Evolutionary conservation across 768 basidiomycete genomes (phyloP), one percentile per base, ranked within the genome.

Genomic region (Tubosaeta brunneosetosa): DNA sequence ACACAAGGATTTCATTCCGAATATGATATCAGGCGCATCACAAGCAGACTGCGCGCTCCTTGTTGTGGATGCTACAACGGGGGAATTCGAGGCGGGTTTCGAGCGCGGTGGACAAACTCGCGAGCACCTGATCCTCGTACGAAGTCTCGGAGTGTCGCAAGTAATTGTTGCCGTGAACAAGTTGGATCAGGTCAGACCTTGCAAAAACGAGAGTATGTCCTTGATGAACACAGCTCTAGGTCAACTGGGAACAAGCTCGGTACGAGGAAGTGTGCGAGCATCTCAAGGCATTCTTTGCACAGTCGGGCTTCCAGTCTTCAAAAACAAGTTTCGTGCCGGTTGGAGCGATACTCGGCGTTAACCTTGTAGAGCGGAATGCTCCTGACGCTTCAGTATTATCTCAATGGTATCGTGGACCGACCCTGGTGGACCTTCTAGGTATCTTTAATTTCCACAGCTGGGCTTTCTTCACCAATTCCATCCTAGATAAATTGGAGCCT

Each of bases 11-110:
- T 98, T 98, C 61, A 88, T 99, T 56, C 97, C 97, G 1, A 98
- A 98, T 66, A 98, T 98, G 95, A 99, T 99, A 48, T 97, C 94
- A 0, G 97, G 97, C 1, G 95, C 97, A 7, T 85, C 94, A 2
- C 97, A 97, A 69, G 97, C 95, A 0, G 97, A 98, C 60, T 91
- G 91, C 44, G 93, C 97, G 0, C 71, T 98, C 8, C 82, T 98
- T 19, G 94, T 98, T 4, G 85, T 99, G 26, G 97, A 97, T 66
- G 85, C 94, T 2, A 77, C 86, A 6, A 83, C 77, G 1, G 95
- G 95, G 17, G 94, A 94, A 64, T 99, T 99, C 59, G 97, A 99
- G 69, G 86, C 91, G 22, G 95, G 95, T 3, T 99, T 98, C 62
- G 88, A 91, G 33, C 79, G 87, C 16, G 93, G 93, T 40, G 95